Evolutionary conservation across 2,329 filamentous ascomycete species (phyloP), one percentile per base, ranked within the genome.

Genomic region (Epichloe sylvatica): DNA sequence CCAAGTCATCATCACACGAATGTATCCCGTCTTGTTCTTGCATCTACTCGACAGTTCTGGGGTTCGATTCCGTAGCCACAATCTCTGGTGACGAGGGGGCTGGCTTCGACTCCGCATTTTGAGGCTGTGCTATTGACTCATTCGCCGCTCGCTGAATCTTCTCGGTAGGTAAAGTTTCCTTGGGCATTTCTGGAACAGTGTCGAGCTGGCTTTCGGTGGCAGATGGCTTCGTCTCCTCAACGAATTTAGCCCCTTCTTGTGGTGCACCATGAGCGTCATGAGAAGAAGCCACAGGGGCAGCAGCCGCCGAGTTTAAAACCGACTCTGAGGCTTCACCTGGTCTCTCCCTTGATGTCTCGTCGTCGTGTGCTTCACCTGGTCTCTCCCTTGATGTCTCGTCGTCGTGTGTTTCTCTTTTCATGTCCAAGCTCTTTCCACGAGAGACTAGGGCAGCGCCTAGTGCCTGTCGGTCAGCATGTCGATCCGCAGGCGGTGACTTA

Each of bases 401-500:
- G 11, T 55, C 52, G 8, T 45, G 50, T 30, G 55, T 34, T 19
- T 72, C 67, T 37, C 69, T 67, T 55, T 69, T 74, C 17, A 70
- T 60, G 44, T 77, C 74, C 25, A 72, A 51, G 53, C 72, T 77
- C 62, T 69, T 76, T 3, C 67, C 70, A n/a, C 71, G 63, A 13
- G 64, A 55, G 3, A 70, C 45, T 33, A 69, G 55, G 47, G 54
- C 59, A 4, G 60, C 57, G 15, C 59, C 60, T 33, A 60, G 46
- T 3, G 52, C 55, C 19, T 60, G 56, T n/a, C 57, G 59, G 25
- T 67, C 64, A 25, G 59, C 41, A 36, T 45, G 19, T 21, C 47
- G 33, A 7, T 65, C 65, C 2, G 65, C 66, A 2, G 76, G 73
- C 3, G 77, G 77, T 8, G 76, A 79, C 60, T 78, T 79, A 56